These are phyloP conservation scores for Venturia asperata DNA, from an alignment of 2,329 filamentous ascomycete species.

Conservation along the genomic window DNA sequence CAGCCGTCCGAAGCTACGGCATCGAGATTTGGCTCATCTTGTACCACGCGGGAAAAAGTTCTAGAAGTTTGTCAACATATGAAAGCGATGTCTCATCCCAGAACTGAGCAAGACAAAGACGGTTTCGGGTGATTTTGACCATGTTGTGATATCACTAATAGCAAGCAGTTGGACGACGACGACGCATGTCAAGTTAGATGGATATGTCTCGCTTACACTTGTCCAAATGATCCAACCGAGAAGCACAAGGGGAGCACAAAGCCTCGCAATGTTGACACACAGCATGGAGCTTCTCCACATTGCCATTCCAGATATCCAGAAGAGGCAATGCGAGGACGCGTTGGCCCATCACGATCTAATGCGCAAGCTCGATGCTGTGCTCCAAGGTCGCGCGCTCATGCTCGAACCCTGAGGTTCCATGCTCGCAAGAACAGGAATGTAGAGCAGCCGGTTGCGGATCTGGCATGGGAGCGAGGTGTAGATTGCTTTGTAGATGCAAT, in stretches of 20 bases:
- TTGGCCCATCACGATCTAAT: not conserved
- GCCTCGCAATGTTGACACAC: not conserved
- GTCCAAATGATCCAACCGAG: not conserved
- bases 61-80: not conserved
- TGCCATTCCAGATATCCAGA: not conserved
- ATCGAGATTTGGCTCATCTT: not conserved
- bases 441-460: not conserved
- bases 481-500: not conserved
- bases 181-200: not conserved
- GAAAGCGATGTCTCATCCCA: not conserved
- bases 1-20: not conserved
- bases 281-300: constrained; percentile 9
- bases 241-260: not conserved
- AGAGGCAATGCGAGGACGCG: not conserved
- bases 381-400: not conserved
- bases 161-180: not conserved
- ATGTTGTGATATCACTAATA: not conserved
- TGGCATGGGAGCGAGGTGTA: not conserved
- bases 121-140: not conserved
- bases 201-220: not conserved
- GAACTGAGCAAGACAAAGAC: not conserved
- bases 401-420: not conserved
- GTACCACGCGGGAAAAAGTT: not conserved
- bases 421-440: not conserved
- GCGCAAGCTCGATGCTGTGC: constrained; percentile 3